Base-by-base conservation (phyloP, 2,329 filamentous ascomycete genomes). In the Remersonia thermophila region DNA sequence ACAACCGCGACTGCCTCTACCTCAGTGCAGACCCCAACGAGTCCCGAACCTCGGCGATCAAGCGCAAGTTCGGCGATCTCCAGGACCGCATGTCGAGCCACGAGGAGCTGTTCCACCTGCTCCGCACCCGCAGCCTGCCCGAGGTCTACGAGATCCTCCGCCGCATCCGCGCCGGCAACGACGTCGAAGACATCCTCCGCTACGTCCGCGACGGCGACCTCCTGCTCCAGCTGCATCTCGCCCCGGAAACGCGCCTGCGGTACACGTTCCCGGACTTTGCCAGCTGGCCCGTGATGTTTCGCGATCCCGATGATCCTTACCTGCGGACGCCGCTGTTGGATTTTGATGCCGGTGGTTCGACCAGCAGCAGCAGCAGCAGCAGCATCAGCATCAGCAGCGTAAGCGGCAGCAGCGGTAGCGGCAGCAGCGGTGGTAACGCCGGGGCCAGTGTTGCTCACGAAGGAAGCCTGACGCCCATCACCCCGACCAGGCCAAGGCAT, bases 201-300 rank as follows among this genome's bases (percentile, higher is more conserved):
- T 35, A 39, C 15, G 37, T 36, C 12, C 13, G 15, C 5, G 37
- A 32, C 23, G 37, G 37, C 11, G 37, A 39, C 13, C 32, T 39
- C 10, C 28, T 39, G 3, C 13, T 35, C 10, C 37, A 39, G 30
- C 25, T 33, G 29, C 33, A 30, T 25, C 25, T 39, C 14, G 4
- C 17, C n/a, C 37, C 37, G 11, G 37, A 39, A 32, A 29, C 29
- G 5, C 32, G 37, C 12, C 11, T 35, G 16, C 32, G 37, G 3
- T 39, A 39, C 20, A 29, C 25, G 2, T 39, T 39, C 12, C 37
- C 37, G 18, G 37, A 39, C 14, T 39, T 39, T 18, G 33, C 37
- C 10, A 34, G 16, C 33, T 39, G 37, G 37, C 37, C 37, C 2
- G 35, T 32, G 9, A 7, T 39, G 9, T 39, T 39, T 25, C 32